Evolutionary conservation across 495 filamentous ascomycete genomes (phyloP).

Genomic region (Aspergillus affinis): DNA sequence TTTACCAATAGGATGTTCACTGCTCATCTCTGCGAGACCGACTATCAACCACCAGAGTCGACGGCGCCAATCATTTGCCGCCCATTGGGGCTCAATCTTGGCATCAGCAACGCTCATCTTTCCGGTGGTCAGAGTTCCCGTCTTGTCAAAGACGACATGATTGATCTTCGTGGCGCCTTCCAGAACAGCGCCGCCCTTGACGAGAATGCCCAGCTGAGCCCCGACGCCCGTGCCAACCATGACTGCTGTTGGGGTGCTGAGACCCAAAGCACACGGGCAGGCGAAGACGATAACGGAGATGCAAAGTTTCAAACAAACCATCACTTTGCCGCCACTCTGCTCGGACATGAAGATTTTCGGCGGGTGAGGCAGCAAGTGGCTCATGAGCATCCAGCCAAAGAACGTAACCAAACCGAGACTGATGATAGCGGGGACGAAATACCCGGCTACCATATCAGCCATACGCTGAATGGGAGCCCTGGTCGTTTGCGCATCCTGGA

Average conservation of each 20-base stretch:
- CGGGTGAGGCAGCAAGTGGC: conserved; percentile 76
- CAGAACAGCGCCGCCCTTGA: conserved; percentile 92
- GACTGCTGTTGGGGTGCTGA: conserved; percentile 93
- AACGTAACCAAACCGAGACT: conserved; percentile 83
- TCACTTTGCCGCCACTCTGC: conserved; percentile 80
- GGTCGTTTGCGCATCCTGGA: conserved; percentile 93
- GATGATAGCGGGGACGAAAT: conserved; percentile 91
- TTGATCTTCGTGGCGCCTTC: conserved; percentile 91
- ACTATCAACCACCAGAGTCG: conserved; percentile 93
- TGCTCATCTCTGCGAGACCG: conserved; percentile 88
- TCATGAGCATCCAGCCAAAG: conserved; percentile 90
- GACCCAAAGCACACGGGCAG: conserved; percentile 91
- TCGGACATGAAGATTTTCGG: conserved; percentile 86
- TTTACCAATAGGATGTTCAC: conserved; percentile 91
- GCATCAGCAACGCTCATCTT: conserved; percentile 86
- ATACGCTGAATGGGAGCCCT: conserved; percentile 93
- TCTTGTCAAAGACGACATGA: conserved; percentile 98
- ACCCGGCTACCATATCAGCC: conserved; percentile 87
- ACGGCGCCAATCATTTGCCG: conserved; percentile 62
- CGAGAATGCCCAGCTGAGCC: conserved; percentile 93
- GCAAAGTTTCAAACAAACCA: conserved; percentile 97
- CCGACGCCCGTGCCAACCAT: conserved; percentile 98
- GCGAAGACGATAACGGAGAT: conserved; percentile 99
- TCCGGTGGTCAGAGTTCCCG: conserved; percentile 89
- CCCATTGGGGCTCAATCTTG: conserved; percentile 67